Conservation (phyloP, 2,329 filamentous ascomycete species). For the Amphichorda felina region DNA sequence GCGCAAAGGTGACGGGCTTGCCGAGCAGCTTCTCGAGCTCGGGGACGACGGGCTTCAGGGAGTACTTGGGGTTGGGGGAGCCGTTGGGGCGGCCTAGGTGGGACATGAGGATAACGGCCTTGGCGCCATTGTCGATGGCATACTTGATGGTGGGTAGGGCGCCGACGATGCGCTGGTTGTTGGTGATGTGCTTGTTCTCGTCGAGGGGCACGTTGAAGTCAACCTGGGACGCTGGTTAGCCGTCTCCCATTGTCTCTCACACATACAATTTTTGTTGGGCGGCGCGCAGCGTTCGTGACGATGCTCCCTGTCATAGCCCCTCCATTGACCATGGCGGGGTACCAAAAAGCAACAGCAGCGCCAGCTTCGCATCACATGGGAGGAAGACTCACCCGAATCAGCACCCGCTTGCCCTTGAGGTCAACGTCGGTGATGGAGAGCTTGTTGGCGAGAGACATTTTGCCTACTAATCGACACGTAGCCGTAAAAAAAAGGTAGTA, state of each 20-base stretch:
- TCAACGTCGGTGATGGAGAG: constrained; percentile 93
- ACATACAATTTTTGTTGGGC: background rate
- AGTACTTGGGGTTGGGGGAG: constrained; percentile 84
- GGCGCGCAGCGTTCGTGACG: background rate
- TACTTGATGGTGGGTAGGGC: constrained; percentile 93
- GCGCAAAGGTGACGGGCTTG: constrained; percentile 75
- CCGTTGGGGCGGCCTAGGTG: constrained; percentile 95
- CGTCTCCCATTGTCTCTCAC: background rate
- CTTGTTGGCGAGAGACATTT: constrained; percentile 98
- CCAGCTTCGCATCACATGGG: no score
- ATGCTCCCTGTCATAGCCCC: background rate
- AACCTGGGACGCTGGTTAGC: constrained; percentile 52
- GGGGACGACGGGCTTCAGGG: constrained; percentile 78
- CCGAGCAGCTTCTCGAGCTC: constrained; percentile 86
- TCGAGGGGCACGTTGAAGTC: constrained; percentile 99
- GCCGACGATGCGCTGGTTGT: constrained; percentile 96
- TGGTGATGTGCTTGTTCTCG: constrained; percentile 84
- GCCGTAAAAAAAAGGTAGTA: background rate
- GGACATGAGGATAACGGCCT: constrained; percentile 93
- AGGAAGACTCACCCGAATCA: constrained; percentile 61
- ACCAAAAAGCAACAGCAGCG: no score
- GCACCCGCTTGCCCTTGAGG: constrained; percentile 94
- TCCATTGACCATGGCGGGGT: constrained; percentile 1
- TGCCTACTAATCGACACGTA: constrained; percentile 14
- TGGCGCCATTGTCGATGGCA: constrained; percentile 79